Percentiles rank a stretch among this genome's conserved stretches.
These are phyloP conservation scores for Cephaloascus fragrans DNA, from an alignment of 805 yeast species.

Conservation along the genomic window DNA sequence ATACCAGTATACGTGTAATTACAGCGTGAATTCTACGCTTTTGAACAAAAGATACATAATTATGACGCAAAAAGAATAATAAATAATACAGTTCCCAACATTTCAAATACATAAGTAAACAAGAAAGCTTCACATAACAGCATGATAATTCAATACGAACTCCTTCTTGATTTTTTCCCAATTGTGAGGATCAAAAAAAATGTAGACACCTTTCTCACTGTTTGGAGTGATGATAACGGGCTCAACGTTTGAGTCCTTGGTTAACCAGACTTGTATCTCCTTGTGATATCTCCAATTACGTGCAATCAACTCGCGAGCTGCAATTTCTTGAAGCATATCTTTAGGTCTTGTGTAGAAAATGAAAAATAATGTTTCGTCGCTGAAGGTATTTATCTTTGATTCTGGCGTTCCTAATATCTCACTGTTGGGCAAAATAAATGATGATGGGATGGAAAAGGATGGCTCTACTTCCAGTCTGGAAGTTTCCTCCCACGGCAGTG, in stretches of 20 bases:
- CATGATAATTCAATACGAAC: conserved; percentile 42
- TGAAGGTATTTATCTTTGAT: conserved; percentile 47
- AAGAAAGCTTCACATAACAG: conserved; percentile 19
- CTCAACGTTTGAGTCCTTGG: conserved; percentile 85
- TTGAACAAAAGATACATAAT: too few species aligned
- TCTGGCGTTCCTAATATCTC: conserved; percentile 26
- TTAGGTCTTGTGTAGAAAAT: conserved; percentile 90
- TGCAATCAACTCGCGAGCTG: conserved; percentile 81
- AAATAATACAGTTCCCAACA: too few species aligned
- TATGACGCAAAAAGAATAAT: too few species aligned
- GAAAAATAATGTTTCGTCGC: conserved; percentile 89
- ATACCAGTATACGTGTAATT: too few species aligned
- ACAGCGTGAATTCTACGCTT: too few species aligned
- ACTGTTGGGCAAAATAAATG: conserved; percentile 32
- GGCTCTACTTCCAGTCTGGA: conserved; percentile 89
- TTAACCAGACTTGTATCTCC: conserved; percentile 91
- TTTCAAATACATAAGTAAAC: too few species aligned
- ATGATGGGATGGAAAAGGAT: conserved; percentile 53
- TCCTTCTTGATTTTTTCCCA: conserved; percentile 89
- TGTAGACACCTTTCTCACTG: conserved; percentile 87
- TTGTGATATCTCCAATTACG: conserved; percentile 97
- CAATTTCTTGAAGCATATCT: conserved; percentile 87
- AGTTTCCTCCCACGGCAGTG: conserved; percentile 95
- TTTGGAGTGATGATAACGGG: conserved; percentile 73
- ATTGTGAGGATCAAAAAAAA: conserved; percentile 88